A percentile compares a stretch with the other conserved stretches of the same genome.
phyloP scores from a whole-genome alignment of 1,284 basidiomycete species.

The Schizophyllum amplum region DNA sequence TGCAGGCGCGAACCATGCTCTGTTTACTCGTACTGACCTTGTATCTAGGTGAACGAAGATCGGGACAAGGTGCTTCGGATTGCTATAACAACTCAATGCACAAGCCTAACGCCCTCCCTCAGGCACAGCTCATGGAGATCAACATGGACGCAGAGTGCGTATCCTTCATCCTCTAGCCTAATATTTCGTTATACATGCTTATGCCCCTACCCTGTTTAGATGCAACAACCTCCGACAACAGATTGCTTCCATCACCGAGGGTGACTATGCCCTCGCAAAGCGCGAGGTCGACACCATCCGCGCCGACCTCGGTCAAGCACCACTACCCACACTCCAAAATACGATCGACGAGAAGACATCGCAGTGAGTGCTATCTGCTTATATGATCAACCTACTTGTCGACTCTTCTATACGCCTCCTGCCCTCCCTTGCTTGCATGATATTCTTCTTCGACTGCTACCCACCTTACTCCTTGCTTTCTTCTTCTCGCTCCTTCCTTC shows the following conservation, averaged over 20 bases:
- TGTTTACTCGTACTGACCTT: neutral
- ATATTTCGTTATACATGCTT: neutral
- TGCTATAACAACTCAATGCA: conserved; percentile 1
- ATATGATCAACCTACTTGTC: neutral
- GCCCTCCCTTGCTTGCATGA: neutral
- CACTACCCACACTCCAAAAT: conserved; percentile 59
- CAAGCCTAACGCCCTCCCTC: conserved; percentile 8
- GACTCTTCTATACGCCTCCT: neutral
- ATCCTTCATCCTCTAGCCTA: conserved; percentile 2
- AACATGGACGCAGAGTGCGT: conserved; percentile 54
- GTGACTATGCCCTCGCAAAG: conserved; percentile 67
- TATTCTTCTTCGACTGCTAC: neutral
- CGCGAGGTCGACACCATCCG: conserved; percentile 65
- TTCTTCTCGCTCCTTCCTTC: conserved; percentile 4
- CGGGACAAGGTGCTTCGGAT: conserved; percentile 53
- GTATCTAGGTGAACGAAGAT: conserved; percentile 66
- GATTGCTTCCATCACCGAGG: conserved; percentile 59
- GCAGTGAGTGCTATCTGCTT: conserved; percentile 41
- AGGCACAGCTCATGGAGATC: conserved; percentile 39
- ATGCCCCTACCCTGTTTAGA: conserved; percentile 26
- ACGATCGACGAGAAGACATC: conserved; percentile 67
- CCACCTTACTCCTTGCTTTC: neutral
- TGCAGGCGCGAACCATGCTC: conserved; percentile 19
- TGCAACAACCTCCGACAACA: conserved; percentile 54
- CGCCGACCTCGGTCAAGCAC: conserved; percentile 63